phyloP scores from a whole-genome alignment of 306 rosid species.

The Rubus idaeus region DNA sequence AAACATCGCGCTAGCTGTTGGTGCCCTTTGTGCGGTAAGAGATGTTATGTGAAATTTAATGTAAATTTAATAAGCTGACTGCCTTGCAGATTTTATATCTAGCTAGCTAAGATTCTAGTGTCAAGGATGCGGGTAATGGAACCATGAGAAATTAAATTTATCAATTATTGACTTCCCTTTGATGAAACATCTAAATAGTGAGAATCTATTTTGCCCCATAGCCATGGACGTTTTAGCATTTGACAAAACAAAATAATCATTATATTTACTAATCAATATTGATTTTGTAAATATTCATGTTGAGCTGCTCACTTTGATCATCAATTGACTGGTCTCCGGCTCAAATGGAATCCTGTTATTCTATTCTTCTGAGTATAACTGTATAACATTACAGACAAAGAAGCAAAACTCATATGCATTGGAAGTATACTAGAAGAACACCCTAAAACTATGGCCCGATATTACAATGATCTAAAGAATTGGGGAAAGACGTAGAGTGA shows the following conservation, averaged over 20 bases:
- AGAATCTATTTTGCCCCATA: neutral
- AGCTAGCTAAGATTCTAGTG: neutral
- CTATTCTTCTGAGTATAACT: neutral
- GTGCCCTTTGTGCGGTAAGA: slow-evolving; percentile 87
- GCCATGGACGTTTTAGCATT: neutral
- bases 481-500: neutral
- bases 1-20: slow-evolving; percentile 90
- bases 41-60: slow-evolving; percentile 19
- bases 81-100: slow-evolving; percentile 12
- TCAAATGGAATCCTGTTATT: neutral
- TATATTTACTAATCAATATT: neutral
- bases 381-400: neutral
- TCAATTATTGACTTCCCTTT: neutral
- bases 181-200: neutral
- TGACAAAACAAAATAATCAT: neutral
- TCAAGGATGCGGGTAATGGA: neutral
- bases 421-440: neutral
- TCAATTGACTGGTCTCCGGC: neutral
- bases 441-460: neutral
- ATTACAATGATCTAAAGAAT: neutral
- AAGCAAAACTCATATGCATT: neutral
- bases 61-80: slow-evolving; percentile 24
- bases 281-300: neutral
- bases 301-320: neutral
- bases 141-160: neutral